phyloP scores from a whole-genome alignment of 257 asterid species.

The Fraxinus excelsior region DNA sequence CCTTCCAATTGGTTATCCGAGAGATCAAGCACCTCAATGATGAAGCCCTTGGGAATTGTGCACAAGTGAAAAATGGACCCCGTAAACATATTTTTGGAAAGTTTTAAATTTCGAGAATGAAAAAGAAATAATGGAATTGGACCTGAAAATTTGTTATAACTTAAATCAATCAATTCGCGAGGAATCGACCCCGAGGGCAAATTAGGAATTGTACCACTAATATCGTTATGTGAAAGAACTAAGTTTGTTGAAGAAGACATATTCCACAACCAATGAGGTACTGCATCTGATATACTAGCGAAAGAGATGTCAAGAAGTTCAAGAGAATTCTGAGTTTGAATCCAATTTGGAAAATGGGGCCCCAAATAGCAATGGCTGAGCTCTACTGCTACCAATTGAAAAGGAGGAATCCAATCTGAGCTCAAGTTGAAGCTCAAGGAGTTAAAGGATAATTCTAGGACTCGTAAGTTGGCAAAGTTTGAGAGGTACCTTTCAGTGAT shows the following conservation, averaged over 20 bases:
- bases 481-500: constrained; percentile 21
- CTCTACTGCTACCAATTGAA: constrained; percentile 8
- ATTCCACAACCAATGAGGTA: constrained; percentile 36
- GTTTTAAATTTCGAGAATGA: neutral
- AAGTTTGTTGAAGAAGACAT: constrained; percentile 1
- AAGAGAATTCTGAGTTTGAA: constrained; percentile 18
- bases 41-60: neutral
- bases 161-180: neutral
- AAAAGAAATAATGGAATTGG: constrained; percentile 17
- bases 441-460: constrained; percentile 26
- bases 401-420: constrained; percentile 34
- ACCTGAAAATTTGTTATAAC: constrained; percentile 37
- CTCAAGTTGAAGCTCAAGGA: constrained; percentile 11
- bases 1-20: constrained; percentile 25
- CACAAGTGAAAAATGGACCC: constrained; percentile 38
- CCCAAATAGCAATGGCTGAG: constrained; percentile 32
- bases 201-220: constrained; percentile 33
- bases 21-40: constrained; percentile 11
- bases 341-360: neutral
- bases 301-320: constrained; percentile 29
- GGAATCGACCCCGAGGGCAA: neutral
- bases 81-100: constrained; percentile 28
- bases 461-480: constrained; percentile 16
- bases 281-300: constrained; percentile 22
- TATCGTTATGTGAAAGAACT: constrained; percentile 37